These are phyloP conservation scores for Aspergillus phoenicis DNA, from an alignment of 2,329 filamentous ascomycete genomes.

Conservation along the genomic window DNA sequence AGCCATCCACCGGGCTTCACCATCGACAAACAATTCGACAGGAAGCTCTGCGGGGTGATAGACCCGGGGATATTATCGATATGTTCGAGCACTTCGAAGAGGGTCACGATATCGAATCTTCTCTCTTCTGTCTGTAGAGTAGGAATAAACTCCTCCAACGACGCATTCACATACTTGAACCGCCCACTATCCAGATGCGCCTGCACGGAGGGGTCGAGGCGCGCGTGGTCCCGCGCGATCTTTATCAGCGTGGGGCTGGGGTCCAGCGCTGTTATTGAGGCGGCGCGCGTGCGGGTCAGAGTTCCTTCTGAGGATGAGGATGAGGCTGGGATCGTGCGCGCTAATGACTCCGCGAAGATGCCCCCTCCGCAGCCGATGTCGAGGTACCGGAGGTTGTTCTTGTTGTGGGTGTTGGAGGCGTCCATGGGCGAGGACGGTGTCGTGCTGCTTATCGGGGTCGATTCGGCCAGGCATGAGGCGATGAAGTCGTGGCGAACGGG, in stretches of 20 bases:
- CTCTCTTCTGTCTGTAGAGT: constrained; percentile 16
- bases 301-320: not conserved
- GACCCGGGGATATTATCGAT: constrained; percentile 74
- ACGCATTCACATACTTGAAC: constrained; percentile 72
- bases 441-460: constrained; percentile 29
- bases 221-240: constrained; percentile 75
- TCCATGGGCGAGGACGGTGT: constrained; percentile 1
- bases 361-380: constrained; percentile 95
- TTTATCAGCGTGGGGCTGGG: constrained; percentile 47
- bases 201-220: constrained; percentile 69
- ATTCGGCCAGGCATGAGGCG: constrained; percentile 66
- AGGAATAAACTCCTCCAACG: constrained; percentile 63
- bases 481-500: constrained; percentile 95
- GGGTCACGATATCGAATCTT: constrained; percentile 74
- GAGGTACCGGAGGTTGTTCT: constrained; percentile 62
- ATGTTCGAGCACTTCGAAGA: constrained; percentile 97
- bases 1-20: constrained; percentile 92
- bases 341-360: constrained; percentile 79
- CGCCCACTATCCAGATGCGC: constrained; percentile 53
- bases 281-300: constrained; percentile 40
- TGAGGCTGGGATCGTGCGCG: constrained; percentile 42
- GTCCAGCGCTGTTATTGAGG: constrained; percentile 49
- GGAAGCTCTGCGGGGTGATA: constrained; percentile 68
- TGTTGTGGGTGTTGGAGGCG: constrained; percentile 22
- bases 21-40: constrained; percentile 59